A percentile compares a stretch with the other conserved stretches of the same genome.
Evolutionary conservation across 495 filamentous ascomycete genomes (phyloP).

Genomic region (Tetracladium setigerum): DNA sequence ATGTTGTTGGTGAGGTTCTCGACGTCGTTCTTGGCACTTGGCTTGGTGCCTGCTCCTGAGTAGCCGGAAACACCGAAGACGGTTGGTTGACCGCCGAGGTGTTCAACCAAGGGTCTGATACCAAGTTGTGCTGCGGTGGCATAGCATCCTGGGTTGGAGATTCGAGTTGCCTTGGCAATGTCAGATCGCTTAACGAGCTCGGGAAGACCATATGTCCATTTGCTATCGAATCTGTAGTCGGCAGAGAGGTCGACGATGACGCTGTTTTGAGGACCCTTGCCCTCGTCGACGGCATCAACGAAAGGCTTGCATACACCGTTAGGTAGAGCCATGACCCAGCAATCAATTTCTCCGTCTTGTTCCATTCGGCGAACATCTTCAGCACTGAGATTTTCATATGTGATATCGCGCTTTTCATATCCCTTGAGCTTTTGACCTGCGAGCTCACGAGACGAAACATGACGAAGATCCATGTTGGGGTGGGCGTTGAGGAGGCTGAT

Average conservation of each 20-base stretch:
- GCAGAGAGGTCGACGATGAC: constrained; percentile 91
- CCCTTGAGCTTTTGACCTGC: constrained; percentile 85
- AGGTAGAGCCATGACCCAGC: constrained; percentile 97
- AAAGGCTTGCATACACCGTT: constrained; percentile 97
- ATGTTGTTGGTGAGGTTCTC: constrained; percentile 81
- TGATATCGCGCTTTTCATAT: constrained; percentile 88
- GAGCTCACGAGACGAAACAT: constrained; percentile 93
- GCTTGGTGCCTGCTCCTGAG: constrained; percentile 94
- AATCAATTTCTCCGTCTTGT: constrained; percentile 85
- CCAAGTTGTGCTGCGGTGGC: constrained; percentile 94
- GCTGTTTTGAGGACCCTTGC: constrained; percentile 51
- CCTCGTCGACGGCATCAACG: constrained; percentile 82
- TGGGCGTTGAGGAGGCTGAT: constrained; percentile 85
- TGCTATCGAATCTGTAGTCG: constrained; percentile 85
- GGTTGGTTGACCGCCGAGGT: constrained; percentile 73
- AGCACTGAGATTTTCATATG: constrained; percentile 82
- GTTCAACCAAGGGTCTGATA: constrained; percentile 73
- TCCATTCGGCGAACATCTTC: constrained; percentile 92
- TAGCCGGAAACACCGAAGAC: constrained; percentile 94
- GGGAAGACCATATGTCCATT: constrained; percentile 94
- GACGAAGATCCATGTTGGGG: constrained; percentile 87
- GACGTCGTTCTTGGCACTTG: constrained; percentile 91
- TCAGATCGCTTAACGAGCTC: constrained; percentile 73
- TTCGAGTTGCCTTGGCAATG: constrained; percentile 76
- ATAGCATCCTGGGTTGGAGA: constrained; percentile 94